Evolutionary conservation across 495 filamentous ascomycete genomes (phyloP).

Genomic region (Neurospora sp.): DNA sequence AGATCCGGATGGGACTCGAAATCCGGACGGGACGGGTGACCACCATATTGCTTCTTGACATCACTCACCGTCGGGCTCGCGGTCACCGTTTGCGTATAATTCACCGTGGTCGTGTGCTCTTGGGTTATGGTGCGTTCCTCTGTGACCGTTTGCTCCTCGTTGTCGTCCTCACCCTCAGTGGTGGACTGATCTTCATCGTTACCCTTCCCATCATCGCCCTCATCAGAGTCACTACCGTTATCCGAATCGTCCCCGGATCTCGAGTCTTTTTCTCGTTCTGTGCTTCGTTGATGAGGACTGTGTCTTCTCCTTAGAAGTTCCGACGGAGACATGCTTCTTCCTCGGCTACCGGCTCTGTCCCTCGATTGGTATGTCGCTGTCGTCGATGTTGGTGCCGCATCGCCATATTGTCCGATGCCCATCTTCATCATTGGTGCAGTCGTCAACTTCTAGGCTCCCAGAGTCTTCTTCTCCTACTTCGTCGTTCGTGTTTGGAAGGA

Average conservation of each 20-base stretch:
- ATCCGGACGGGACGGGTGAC: neutral
- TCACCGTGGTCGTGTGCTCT: neutral
- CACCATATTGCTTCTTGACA: neutral
- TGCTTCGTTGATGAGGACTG: neutral
- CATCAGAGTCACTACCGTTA: neutral
- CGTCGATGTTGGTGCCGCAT: neutral
- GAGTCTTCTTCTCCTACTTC: neutral
- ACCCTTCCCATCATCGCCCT: neutral
- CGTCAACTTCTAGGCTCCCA: neutral
- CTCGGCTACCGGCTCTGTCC: neutral
- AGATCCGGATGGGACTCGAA: neutral
- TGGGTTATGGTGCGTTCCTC: neutral
- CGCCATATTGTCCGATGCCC: neutral
- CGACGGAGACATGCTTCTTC: neutral
- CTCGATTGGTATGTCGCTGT: neutral
- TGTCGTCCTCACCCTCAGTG: neutral
- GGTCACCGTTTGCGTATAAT: neutral
- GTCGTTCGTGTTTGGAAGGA: neutral
- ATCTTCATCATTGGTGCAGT: neutral
- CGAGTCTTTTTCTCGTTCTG: neutral
- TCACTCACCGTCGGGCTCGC: neutral
- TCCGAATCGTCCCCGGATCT: neutral
- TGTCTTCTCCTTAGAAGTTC: neutral
- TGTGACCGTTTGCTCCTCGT: neutral
- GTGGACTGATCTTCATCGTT: neutral